These are phyloP conservation scores for Coemansia sp. DNA, from an alignment of 192 early-diverging fungal genomes.

Conservation along the genomic window DNA sequence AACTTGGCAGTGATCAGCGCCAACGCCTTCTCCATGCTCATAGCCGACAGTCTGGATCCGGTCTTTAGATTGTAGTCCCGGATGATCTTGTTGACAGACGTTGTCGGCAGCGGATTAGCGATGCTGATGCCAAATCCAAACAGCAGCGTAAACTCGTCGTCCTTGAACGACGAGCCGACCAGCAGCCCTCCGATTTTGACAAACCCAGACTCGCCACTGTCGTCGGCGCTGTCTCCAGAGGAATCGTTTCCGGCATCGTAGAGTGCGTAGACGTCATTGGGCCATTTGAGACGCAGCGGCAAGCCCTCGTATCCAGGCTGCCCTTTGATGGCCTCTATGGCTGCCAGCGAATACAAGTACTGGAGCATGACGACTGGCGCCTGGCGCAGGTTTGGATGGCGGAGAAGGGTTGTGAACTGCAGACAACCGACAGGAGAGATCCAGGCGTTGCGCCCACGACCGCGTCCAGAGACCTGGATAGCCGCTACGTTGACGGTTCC, in stretches of 20 bases:
- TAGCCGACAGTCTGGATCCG: conserved; percentile 43
- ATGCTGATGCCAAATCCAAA: conserved; percentile 89
- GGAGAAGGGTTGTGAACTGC: conserved; percentile 79
- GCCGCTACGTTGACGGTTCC: conserved; percentile 82
- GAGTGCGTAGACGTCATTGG: conserved; percentile 92
- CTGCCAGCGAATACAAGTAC: conserved; percentile 86
- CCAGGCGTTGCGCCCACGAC: conserved; percentile 93
- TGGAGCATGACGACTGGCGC: conserved; percentile 87
- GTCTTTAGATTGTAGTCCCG: conserved; percentile 55
- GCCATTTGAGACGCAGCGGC: conserved; percentile 93
- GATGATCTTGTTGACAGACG: conserved; percentile 83
- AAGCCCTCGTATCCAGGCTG: conserved; percentile 74
- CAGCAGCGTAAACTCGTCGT: conserved; percentile 74
- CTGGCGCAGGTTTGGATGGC: conserved; percentile 63
- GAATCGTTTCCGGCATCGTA: conserved; percentile 26
- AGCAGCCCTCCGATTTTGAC: conserved; percentile 90
- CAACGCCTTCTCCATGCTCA: conserved; percentile 41
- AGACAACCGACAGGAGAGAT: conserved; percentile 89
- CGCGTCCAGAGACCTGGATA: conserved; percentile 83
- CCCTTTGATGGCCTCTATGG: conserved; percentile 73
- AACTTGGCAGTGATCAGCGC: conserved; percentile 68
- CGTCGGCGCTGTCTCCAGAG: conserved; percentile 35
- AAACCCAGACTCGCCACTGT: conserved; percentile 27
- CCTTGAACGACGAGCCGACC: conserved; percentile 75
- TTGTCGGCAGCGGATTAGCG: conserved; percentile 80